Base-by-base conservation (phyloP, 805 yeast species). In the Hanseniaspora guilliermondii region DNA sequence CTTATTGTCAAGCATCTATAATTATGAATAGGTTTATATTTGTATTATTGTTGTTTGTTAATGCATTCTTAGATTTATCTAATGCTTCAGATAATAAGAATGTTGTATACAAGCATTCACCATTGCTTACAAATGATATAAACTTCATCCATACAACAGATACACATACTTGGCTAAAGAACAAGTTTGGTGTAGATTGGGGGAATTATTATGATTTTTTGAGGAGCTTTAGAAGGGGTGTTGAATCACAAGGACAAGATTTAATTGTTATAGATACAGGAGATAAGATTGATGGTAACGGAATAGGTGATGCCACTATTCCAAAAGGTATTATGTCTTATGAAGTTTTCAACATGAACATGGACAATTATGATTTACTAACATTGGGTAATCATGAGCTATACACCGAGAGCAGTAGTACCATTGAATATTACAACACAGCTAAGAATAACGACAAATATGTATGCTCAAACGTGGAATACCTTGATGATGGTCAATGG, bases 141-240 rank as follows among this genome's bases (percentile, higher is more conserved):
- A 91, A 93, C 69, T 86, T 93, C 61, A 62, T 91, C 25, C 97
- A 91, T 63, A 89, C 97, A 0, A 93, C 98, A 0, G 98, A 93
- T 62, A 91, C 97, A 2, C 98, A 93, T 66, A 97, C 93, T 0
- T 93, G 98, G 98, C 78, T 84, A 58, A 81, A 89, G 65, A 73
- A 76, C 30, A 79, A 78, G 56, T 91, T 82, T 65, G 76, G 82
- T 38, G 93, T 86, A 4, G 86, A 89, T 65, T 91, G 96, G 96
- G 97, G 97, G 9, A 95, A 91, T 62, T 86, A 84, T 57, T 64
- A 85, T 3, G 80, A 89, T 0, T 89, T 91, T 64, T 70, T 79
- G 0, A 58, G 66, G 4, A 78, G 77, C 54, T 65, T 89, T 60
- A 70, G 72, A 35, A 58, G 62, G 0, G 60, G 62, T 19, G 82